Evolutionary conservation across 2,329 filamentous ascomycete species (phyloP).

Genomic region (Aspergillus udagawae): DNA sequence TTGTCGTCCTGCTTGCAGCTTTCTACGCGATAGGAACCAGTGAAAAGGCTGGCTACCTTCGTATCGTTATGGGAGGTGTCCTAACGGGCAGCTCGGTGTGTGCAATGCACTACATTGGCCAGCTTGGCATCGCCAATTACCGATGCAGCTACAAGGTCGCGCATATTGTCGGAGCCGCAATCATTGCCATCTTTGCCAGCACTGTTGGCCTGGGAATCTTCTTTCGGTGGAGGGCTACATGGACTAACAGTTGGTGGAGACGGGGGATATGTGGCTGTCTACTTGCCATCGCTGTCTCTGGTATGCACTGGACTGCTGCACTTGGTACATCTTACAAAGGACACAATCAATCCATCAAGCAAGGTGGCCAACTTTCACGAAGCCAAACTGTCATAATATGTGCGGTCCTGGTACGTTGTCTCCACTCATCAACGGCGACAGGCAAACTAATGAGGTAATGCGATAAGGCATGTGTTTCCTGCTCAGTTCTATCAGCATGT

Average conservation of each 20-base stretch:
- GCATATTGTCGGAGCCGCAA: conserved; percentile 63
- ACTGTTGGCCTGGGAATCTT: conserved; percentile 68
- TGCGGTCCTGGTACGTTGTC: conserved; percentile 58
- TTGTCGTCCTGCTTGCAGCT: conserved; percentile 67
- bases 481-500: conserved; percentile 55
- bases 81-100: conserved; percentile 72
- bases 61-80: conserved; percentile 60
- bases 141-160: conserved; percentile 55
- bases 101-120: conserved; percentile 86
- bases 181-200: conserved; percentile 70
- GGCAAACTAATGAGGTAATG: conserved; percentile 7
- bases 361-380: conserved; percentile 48
- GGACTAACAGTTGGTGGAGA: conserved; percentile 78
- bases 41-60: conserved; percentile 54
- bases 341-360: conserved; percentile 40
- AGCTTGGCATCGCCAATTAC: conserved; percentile 77
- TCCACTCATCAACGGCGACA: not conserved
- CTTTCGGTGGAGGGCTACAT: conserved; percentile 70
- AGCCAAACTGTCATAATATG: conserved; percentile 70
- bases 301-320: conserved; percentile 83
- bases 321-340: conserved; percentile 66
- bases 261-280: conserved; percentile 62
- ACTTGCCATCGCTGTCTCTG: conserved; percentile 70
- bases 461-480: conserved; percentile 57
- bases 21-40: conserved; percentile 66